Conservation (phyloP, 148 eudicot species). For the Vaccinium macrocarpon region DNA sequence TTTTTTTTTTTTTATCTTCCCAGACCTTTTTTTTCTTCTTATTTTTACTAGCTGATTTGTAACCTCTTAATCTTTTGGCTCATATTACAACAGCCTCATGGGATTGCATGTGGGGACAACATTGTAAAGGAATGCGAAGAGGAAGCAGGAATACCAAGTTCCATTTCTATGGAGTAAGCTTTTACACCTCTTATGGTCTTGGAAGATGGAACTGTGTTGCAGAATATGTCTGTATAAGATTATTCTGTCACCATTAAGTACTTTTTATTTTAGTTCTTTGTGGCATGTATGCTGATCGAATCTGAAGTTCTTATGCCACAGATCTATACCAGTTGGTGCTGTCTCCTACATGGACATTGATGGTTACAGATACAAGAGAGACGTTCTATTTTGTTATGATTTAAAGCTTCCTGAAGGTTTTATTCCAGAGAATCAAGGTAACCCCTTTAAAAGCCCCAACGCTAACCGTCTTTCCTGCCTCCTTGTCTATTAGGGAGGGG, state of each 20-base stretch:
- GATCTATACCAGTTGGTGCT: conserved; percentile 80
- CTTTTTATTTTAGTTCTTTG: conserved; percentile 1
- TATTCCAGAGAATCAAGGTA: conserved; percentile 67
- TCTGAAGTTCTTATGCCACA: conserved; percentile 25
- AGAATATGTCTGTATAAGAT: not conserved
- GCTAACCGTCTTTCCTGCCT: not conserved
- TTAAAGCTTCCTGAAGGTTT: conserved; percentile 87
- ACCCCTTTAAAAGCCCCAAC: not conserved
- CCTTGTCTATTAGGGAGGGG: not conserved
- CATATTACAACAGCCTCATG: conserved; percentile 64
- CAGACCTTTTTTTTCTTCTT: not conserved
- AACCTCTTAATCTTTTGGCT: conserved; percentile 9
- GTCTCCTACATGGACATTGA: conserved; percentile 87
- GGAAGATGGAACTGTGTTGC: conserved; percentile 6
- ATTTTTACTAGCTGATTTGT: not conserved
- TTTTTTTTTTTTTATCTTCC: not conserved
- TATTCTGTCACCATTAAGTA: not conserved
- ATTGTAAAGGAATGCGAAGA: conserved; percentile 92
- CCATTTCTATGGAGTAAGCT: conserved; percentile 57
- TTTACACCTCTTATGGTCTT: not conserved
- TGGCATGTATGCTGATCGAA: conserved; percentile 6
- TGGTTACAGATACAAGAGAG: conserved; percentile 81
- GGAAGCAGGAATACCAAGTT: conserved; percentile 82
- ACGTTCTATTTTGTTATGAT: conserved; percentile 92
- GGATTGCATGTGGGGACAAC: conserved; percentile 74